Evolutionary conservation across 129 eudicot species (phyloP), one percentile per base, ranked within the genome.

Genomic region (Chrysanthemum makinoi): DNA sequence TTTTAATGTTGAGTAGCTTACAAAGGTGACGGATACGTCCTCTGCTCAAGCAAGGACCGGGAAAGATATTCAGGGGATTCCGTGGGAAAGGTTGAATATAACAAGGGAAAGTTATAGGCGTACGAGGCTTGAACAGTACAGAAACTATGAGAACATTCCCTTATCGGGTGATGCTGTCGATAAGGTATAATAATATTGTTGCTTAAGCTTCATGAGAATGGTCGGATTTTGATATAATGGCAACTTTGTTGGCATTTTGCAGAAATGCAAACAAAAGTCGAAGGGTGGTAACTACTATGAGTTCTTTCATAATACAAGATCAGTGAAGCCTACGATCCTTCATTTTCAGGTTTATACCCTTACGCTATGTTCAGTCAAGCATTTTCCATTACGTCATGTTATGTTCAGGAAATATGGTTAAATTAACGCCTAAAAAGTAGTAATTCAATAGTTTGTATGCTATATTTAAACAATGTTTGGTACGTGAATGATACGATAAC

Each of bases 311-410:
- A 90, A 90, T 73, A 81, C 95, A 8, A 85, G 97, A 87, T 64
- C 85, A 8, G 95, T 90, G 72, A 90, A 90, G 75, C 83, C 97
- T 15, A 90, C 97, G 33, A 90, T 90, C 72, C 87, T 90, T 55
- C 97, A 90, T 86, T 90, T 90, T 75, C 97, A 90, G 89, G 97
- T 87, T 39, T 47, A 58, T 24, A 39, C 10, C 46, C 10, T 39
- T 39, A 6, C 46, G 10, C 2, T 39, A 39, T 39, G 10, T 39
- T 39, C 46, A 6, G 10, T 39, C 46, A 39, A 39, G 46, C 46
- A 39, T 7, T 39, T 39, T 35, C 43, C 43, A 35, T 35, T 35
- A 0, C 9, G 43, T 35, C 8, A 35, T 35, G 43, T 35, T 35
- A 35, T 35, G 43, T 35, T 35, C 43, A 35, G 8, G 43, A 35